Percentiles rank a stretch among this genome's conserved stretches.
phyloP scores from a whole-genome alignment of 345 rosid species.

The Gossypium herbaceum region DNA sequence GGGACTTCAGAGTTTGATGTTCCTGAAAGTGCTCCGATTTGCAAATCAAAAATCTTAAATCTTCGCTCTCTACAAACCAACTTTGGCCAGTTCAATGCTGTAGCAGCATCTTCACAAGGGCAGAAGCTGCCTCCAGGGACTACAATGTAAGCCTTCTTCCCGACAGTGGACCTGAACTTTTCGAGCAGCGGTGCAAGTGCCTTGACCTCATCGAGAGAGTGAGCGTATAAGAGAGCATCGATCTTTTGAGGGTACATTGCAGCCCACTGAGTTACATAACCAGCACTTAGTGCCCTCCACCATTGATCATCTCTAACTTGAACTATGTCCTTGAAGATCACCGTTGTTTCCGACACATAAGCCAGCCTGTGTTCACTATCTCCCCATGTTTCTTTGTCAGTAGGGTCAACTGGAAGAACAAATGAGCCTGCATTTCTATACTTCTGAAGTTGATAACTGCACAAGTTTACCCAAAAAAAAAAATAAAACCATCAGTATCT shows the following conservation, averaged over 20 bases:
- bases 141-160: conserved; percentile 82
- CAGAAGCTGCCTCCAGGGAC: conserved; percentile 84
- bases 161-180: conserved; percentile 75
- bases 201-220: conserved; percentile 66
- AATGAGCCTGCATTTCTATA: conserved; percentile 85
- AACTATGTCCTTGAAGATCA: conserved; percentile 86
- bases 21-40: conserved; percentile 55
- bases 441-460: conserved; percentile 97
- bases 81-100: conserved; percentile 71
- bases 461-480: neutral
- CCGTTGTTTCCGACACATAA: conserved; percentile 90
- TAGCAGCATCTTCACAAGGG: conserved; percentile 79
- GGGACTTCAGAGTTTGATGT: conserved; percentile 81
- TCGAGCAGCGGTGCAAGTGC: conserved; percentile 78
- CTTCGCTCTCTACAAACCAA: conserved; percentile 73
- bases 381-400: conserved; percentile 92
- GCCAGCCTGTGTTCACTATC: conserved; percentile 97
- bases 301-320: conserved; percentile 95
- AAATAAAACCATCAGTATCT: conserved; percentile 11
- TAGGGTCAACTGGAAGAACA: conserved; percentile 87
- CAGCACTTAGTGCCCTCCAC: conserved; percentile 91
- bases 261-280: conserved; percentile 97
- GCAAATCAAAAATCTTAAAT: conserved; percentile 85
- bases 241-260: conserved; percentile 93
- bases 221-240: conserved; percentile 88